phyloP scores from a whole-genome alignment of 345 rosid species.

The Mangifera indica region DNA sequence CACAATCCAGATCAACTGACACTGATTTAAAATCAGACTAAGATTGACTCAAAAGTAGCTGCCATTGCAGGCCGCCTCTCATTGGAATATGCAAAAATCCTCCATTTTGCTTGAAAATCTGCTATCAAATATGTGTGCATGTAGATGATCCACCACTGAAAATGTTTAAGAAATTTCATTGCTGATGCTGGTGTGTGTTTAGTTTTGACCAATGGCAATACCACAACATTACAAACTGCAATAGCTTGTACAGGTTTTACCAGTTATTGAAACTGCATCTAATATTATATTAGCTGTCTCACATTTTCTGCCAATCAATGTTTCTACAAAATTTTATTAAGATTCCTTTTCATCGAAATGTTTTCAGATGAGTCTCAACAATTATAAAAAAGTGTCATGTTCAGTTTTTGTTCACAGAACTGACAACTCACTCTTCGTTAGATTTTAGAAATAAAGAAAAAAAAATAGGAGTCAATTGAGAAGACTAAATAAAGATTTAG shows the following conservation, averaged over 20 bases:
- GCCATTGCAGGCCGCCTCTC: neutral
- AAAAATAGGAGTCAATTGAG: too few relatives aligned
- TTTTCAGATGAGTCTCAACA: too few relatives aligned
- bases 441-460: too few relatives aligned
- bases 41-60: constrained; percentile 22
- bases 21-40: constrained; percentile 28
- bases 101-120: neutral
- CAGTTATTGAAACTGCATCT: neutral
- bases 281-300: neutral
- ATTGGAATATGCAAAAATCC: constrained; percentile 11
- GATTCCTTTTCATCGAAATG: neutral
- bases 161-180: constrained; percentile 8
- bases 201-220: neutral
- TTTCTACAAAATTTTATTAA: neutral
- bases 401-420: too few relatives aligned
- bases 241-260: constrained; percentile 32
- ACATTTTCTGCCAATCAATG: neutral
- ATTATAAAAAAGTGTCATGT: too few relatives aligned
- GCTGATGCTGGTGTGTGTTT: constrained; percentile 10
- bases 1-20: constrained; percentile 29
- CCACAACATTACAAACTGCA: constrained; percentile 9
- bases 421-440: too few relatives aligned
- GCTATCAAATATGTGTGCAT: constrained; percentile 13
- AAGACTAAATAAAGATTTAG: too few relatives aligned
- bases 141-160: constrained; percentile 19